Base-by-base conservation (phyloP, 1,284 basidiomycete species). In the Fomitiporia mediterranea region DNA sequence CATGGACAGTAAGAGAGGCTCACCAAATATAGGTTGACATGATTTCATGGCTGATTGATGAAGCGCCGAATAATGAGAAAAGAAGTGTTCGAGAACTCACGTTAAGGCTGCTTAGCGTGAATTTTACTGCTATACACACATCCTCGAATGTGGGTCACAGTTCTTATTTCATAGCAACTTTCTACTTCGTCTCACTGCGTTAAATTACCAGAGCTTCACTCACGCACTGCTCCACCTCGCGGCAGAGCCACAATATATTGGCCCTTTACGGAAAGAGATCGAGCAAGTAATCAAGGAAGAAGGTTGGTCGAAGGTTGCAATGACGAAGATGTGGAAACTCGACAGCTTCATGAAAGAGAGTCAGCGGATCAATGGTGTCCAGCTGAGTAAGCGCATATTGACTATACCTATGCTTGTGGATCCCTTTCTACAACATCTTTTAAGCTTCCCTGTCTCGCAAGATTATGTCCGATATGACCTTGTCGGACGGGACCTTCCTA, bases 281-380 rank as follows among this genome's bases (percentile, higher is more conserved):
- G 71, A 76, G 30, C 37, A 60, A 1, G 62, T 73, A 2, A 58
- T 78, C 2, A 58, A 58, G 0, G 58, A 68, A 39, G 68, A 77
- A 4, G 79, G 77, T 1, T 78, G 78, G 76, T 70, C 75, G 3
- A 78, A 76, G 60, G 62, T 57, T 0, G 68, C 72, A 0, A 56
- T 80, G 39, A 66, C 61, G 34, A 72, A 71, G 49, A 74, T 80
- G 74, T 62, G 61, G 53, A 75, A 72, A 58, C 52, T 78, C 1
- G 78, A 81, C 62, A 80, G 78, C 60, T 77, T 80, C 63, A 38
- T 81, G 30, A 71, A 67, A 46, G 78, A 80, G 60, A 67, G 68
- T 1, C 67, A 71, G 55, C 68, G 77, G 1, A 38, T 72, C 15
- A 64, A 70, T 34, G 68, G 70, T 0, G 47, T 69, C 2, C 57